Evolutionary conservation across 257 asterid genomes (phyloP), one percentile per base, ranked within the genome.

Genomic region (Penstemon eatonii): DNA sequence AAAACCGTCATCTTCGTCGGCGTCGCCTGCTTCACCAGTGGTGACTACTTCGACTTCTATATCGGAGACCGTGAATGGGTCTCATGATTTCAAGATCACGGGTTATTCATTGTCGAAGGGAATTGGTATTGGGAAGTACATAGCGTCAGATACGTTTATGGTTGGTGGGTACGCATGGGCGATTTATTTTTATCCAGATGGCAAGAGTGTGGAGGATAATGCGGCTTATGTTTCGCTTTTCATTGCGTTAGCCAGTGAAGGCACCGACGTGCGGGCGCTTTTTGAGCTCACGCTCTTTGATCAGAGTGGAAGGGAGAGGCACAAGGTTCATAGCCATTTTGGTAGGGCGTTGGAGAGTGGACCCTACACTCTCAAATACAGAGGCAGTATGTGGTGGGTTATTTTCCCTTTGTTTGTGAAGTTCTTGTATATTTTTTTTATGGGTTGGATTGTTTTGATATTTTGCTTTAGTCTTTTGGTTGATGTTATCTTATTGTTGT

Each of bases 341-440:
- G 97, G 96, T 38, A 86, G 99, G 81, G 81, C 94, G 47, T 84
- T 93, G 79, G 99, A 93, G 86, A 87, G 87, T 63, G 99, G 99
- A 12, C 99, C 99, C 0, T 93, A 93, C 58, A 76, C 97, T 4
- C 87, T 93, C 45, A 93, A 90, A 82, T 90, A 87, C 79, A 77
- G 95, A 15, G 97, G 99, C 76, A 93, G 99, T 83, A 88, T 90
- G 96, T 93, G 99, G 99, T 92, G 74, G 73, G 89, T 87, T 73
- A 68, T 60, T 68, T 44, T 53, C 41, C 10, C 50, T 46, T 50
- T 57, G 41, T 66, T 73, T 19, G 49, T 19, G 62, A 0, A 41
- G 45, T 42, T 44, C 36, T 66, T 76, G 67, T 61, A 52, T 50
- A 10, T 50, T 45, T 46, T 15, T 66, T 69, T 6, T 76, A 18